These are phyloP conservation scores for Chalciporus sp. DNA, from an alignment of 1,284 basidiomycete genomes.

Conservation along the genomic window DNA sequence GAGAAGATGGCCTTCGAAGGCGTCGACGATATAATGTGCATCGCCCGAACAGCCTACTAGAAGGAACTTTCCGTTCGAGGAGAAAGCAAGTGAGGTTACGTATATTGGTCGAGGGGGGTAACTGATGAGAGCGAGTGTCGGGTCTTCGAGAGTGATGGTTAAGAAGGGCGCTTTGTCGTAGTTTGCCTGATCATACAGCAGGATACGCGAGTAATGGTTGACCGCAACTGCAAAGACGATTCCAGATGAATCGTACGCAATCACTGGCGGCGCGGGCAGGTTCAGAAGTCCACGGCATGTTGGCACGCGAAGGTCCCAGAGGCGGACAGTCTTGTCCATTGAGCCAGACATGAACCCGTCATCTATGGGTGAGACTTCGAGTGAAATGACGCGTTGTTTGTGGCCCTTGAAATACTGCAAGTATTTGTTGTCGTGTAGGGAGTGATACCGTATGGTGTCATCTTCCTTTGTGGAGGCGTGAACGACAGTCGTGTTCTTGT, in stretches of 20 bases:
- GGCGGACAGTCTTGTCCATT: slow-evolving; percentile 90
- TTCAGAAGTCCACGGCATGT: slow-evolving; percentile 75
- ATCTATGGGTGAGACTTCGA: slow-evolving; percentile 91
- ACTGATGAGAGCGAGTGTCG: slow-evolving; percentile 68
- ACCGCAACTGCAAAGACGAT: slow-evolving; percentile 93
- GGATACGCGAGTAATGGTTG: slow-evolving; percentile 81
- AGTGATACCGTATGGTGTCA: slow-evolving; percentile 94
- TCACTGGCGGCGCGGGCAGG: slow-evolving; percentile 75
- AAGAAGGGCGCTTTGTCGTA: slow-evolving; percentile 93
- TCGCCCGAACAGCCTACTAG: slow-evolving; percentile 92
- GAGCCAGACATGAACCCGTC: slow-evolving; percentile 97
- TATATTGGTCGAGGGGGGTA: slow-evolving; percentile 87
- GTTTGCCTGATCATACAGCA: slow-evolving; percentile 87
- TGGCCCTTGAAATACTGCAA: slow-evolving; percentile 96
- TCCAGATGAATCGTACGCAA: slow-evolving; percentile 90
- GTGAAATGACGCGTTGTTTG: slow-evolving; percentile 83
- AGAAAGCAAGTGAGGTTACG: slow-evolving; percentile 92
- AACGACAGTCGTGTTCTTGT: slow-evolving; percentile 82
- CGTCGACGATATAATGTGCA: slow-evolving; percentile 91
- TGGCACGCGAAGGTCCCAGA: slow-evolving; percentile 92
- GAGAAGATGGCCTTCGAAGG: slow-evolving; percentile 81
- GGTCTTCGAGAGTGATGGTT: slow-evolving; percentile 80
- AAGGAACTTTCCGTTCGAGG: slow-evolving; percentile 86
- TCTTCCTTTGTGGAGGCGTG: slow-evolving; percentile 96
- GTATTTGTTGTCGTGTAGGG: slow-evolving; percentile 95